phyloP scores from a whole-genome alignment of 2,329 filamentous ascomycete genomes.

The Trichoderma afroharzianum region DNA sequence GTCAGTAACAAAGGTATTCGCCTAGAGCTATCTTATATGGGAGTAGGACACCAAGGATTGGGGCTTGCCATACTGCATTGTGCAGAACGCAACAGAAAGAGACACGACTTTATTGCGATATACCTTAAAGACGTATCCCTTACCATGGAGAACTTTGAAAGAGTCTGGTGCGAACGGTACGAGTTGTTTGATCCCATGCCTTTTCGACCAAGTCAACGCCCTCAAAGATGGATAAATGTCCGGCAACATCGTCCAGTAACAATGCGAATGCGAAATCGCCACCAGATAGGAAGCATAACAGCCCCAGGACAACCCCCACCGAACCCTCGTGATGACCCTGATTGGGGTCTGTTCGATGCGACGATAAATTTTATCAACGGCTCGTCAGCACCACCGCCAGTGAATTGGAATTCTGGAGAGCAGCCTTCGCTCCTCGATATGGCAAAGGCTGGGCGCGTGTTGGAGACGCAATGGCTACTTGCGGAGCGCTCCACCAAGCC shows the following conservation, averaged over 20 bases:
- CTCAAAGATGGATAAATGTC: neutral
- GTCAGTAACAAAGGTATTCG: neutral
- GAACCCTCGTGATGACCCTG: neutral
- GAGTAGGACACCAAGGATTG: neutral
- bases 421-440: neutral
- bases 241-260: neutral
- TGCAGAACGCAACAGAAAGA: neutral
- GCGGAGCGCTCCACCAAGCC: neutral
- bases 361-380: neutral
- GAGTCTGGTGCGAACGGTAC: neutral
- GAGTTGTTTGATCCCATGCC: neutral
- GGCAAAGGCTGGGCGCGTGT: neutral
- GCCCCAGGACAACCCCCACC: neutral
- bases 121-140: neutral
- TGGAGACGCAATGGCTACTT: neutral
- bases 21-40: constrained; percentile 3
- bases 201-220: neutral
- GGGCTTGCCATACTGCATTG: neutral
- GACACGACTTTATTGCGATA: neutral
- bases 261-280: neutral
- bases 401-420: neutral
- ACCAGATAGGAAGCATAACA: neutral
- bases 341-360: neutral
- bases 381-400: neutral
- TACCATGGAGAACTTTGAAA: constrained; percentile 6